phyloP scores from a whole-genome alignment of 768 basidiomycete species.

The Tubosaeta sp. region DNA sequence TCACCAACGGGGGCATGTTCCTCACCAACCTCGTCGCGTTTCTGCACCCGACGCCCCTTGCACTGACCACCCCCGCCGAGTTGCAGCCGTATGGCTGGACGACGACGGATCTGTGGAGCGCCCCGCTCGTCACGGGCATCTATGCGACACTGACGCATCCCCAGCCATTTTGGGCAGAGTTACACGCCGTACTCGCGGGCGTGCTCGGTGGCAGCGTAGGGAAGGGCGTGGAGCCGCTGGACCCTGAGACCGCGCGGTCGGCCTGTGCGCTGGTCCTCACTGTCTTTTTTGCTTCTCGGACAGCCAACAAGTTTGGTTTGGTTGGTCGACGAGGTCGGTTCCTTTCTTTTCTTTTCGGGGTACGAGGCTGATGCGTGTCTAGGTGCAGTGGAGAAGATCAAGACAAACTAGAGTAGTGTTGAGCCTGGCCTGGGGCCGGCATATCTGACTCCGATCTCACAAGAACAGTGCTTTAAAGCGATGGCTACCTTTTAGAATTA shows the following conservation, averaged over 20 bases:
- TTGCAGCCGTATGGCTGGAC: constrained; percentile 83
- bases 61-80: constrained; percentile 74
- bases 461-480: neutral
- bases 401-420: constrained; percentile 18
- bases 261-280: constrained; percentile 66
- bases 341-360: neutral
- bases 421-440: neutral
- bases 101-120: constrained; percentile 80
- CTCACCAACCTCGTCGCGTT: constrained; percentile 70
- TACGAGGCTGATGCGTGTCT: neutral
- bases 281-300: constrained; percentile 56
- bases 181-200: constrained; percentile 46
- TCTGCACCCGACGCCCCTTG: constrained; percentile 64
- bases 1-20: constrained; percentile 81
- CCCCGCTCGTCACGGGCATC: constrained; percentile 69
- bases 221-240: constrained; percentile 41
- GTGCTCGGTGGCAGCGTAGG: constrained; percentile 38
- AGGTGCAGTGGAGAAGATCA: constrained; percentile 25
- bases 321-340: constrained; percentile 17
- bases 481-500: neutral
- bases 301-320: constrained; percentile 58
- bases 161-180: constrained; percentile 76
- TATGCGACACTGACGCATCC: constrained; percentile 84
- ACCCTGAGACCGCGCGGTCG: constrained; percentile 63
- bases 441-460: neutral